Evolutionary conservation across 352 stramenopile species (phyloP), one percentile per base, ranked within the genome.

Genomic region (Phytophthora ramorum): DNA sequence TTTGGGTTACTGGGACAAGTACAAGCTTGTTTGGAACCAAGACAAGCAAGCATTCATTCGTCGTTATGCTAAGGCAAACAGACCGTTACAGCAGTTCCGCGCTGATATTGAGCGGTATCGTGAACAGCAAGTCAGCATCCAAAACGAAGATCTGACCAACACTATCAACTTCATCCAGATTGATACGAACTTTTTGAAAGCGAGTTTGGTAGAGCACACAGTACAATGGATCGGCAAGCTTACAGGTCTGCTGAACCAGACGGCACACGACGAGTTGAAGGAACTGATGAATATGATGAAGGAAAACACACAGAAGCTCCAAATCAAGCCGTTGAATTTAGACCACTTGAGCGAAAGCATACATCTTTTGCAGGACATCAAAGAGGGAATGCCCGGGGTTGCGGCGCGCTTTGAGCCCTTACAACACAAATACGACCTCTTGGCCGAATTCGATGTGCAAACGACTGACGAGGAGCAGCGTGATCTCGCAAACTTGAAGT

Each of bases 161-260:
- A 97, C 86, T 16, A 97, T 98, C 65, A 98, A 98, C 68, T 98
- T 98, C 47, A 97, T 98, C 44, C 90, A 98, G 61, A 96, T 98
- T 62, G 94, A 98, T 73, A 98, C 91, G 17, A 96, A 96, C 34
- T 91, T 90, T 37, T 70, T 98, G 40, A 99, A 99, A 63, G 75
- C 85, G 5, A 90, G 81, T 57, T 78, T 99, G 10, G 82, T 98
- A 1, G 83, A 94, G 35, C 93, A 98, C 66, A 98, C 91, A 3
- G 85, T 97, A 7, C 87, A 98, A 48, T 98, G 90, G 91, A 97
- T 98, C 56, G 83, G 84, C 9, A 98, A 98, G 69, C 83, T 98
- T 16, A 97, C 92, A 6, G 89, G 89, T 14, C 57, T 98, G 41
- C 73, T 98, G 2, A 98, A 98, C 57, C 83, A 97, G 60, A 98